These are phyloP conservation scores for Ophiocordyceps unilateralis DNA, from an alignment of 2,329 filamentous ascomycete species.

Conservation along the genomic window DNA sequence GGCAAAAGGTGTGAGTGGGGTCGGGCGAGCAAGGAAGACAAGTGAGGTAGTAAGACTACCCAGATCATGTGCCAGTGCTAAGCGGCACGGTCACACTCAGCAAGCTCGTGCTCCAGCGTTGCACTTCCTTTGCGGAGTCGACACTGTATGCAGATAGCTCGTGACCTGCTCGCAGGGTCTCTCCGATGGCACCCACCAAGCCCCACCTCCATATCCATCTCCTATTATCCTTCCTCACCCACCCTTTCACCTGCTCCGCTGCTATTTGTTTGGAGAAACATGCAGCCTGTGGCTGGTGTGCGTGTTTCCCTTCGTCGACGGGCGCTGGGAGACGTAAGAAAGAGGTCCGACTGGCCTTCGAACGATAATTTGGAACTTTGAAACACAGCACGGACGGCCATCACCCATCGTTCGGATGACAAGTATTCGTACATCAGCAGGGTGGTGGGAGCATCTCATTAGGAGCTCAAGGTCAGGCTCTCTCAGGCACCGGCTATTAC, in stretches of 20 bases:
- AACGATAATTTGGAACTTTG: not conserved
- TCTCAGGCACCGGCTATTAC: too few relatives aligned
- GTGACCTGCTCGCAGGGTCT: not conserved
- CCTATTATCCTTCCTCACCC: not conserved
- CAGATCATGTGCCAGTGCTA: not conserved
- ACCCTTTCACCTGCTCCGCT: not conserved
- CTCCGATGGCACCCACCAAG: not conserved
- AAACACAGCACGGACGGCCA: too few relatives aligned
- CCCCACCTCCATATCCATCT: not conserved
- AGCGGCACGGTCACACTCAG: not conserved
- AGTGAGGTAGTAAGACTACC: not conserved
- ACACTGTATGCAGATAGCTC: not conserved
- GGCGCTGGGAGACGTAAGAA: too few relatives aligned
- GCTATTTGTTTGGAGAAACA: not conserved
- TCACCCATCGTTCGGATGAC: not conserved
- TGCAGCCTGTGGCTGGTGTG: not conserved
- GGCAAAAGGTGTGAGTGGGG: not conserved
- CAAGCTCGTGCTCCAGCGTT: not conserved
- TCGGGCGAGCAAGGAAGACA: not conserved
- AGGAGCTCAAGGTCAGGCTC: too few relatives aligned
- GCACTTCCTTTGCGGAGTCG: not conserved
- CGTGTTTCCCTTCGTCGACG: not conserved
- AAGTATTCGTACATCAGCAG: too few relatives aligned
- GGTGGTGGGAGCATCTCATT: not conserved
- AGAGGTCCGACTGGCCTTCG: too few relatives aligned